Conservation (phyloP, 2,329 filamentous ascomycete genomes). For the Macrophomina pseudophaseolina region DNA sequence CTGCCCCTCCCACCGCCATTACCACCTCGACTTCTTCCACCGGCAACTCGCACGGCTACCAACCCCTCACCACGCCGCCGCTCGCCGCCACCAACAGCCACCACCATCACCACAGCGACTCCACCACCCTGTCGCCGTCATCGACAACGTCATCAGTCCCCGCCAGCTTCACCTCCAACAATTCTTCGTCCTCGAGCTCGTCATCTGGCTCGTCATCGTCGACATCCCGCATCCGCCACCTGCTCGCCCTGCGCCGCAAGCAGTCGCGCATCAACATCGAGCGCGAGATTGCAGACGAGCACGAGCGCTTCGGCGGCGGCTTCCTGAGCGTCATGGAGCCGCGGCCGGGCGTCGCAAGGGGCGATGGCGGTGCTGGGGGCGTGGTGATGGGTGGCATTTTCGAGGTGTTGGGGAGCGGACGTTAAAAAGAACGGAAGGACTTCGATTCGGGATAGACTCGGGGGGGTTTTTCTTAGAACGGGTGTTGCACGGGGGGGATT, state of each 20-base stretch:
- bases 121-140: not conserved
- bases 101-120: slow-evolving; percentile 31
- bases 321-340: slow-evolving; percentile 37
- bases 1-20: slow-evolving; percentile 6
- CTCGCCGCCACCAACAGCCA: slow-evolving; percentile 32
- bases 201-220: slow-evolving; percentile 27
- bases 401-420: slow-evolving; percentile 41
- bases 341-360: slow-evolving; percentile 26
- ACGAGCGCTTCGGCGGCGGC: slow-evolving; percentile 34
- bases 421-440: not conserved
- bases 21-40: not conserved
- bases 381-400: slow-evolving; percentile 40
- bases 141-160: slow-evolving; percentile 12
- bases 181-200: slow-evolving; percentile 31
- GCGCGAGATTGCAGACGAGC: slow-evolving; percentile 40
- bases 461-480: not conserved
- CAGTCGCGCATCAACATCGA: slow-evolving; percentile 42
- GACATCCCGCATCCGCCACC: slow-evolving; percentile 35
- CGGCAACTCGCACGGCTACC: not conserved
- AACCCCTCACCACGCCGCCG: slow-evolving; percentile 18
- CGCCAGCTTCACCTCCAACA: slow-evolving; percentile 29
- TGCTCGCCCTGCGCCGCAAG: slow-evolving; percentile 40
- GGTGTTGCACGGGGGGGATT: too few relatives aligned
- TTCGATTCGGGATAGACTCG: not conserved
- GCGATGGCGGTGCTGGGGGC: slow-evolving; percentile 29